Conservation (phyloP, 352 stramenopile genomes). For the Phytophthora pini region DNA sequence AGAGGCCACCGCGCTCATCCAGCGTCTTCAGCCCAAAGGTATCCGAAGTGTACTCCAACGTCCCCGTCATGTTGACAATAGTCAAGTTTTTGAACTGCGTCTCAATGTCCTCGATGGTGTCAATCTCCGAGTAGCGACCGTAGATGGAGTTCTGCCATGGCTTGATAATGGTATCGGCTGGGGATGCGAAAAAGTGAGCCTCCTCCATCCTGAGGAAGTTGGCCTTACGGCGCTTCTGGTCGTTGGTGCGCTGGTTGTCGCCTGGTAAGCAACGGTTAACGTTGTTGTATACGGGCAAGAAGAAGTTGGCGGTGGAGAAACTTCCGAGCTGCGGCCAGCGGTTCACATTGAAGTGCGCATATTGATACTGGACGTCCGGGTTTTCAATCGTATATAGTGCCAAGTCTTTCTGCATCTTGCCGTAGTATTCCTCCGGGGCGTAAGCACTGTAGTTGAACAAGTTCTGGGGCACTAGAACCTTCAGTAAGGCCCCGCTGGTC, state of each 20-base stretch:
- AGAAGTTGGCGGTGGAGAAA: slow-evolving; percentile 38
- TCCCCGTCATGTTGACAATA: slow-evolving; percentile 39
- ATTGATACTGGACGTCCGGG: slow-evolving; percentile 34
- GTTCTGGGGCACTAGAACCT: slow-evolving; percentile 34
- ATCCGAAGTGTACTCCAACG: slow-evolving; percentile 40
- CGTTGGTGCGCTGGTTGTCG: slow-evolving; percentile 21
- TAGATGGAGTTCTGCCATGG: slow-evolving; percentile 51
- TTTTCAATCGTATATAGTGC: slow-evolving; percentile 36
- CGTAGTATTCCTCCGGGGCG: slow-evolving; percentile 22
- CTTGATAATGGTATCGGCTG: slow-evolving; percentile 43
- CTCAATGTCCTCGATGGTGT: slow-evolving; percentile 15
- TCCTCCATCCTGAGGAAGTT: slow-evolving; percentile 9
- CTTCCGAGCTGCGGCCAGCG: slow-evolving; percentile 35
- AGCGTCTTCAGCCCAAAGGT: slow-evolving; percentile 46
- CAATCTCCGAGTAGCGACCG: slow-evolving; percentile 46
- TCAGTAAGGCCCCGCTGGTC: not conserved
- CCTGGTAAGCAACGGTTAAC: slow-evolving; percentile 20
- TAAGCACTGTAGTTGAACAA: slow-evolving; percentile 37
- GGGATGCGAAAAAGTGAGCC: slow-evolving; percentile 52
- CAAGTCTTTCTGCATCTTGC: slow-evolving; percentile 49
- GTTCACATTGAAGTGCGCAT: slow-evolving; percentile 34
- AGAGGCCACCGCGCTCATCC: slow-evolving; percentile 40
- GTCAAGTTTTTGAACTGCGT: slow-evolving; percentile 34
- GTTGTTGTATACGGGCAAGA: slow-evolving; percentile 53
- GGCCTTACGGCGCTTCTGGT: slow-evolving; percentile 38